phyloP scores from a whole-genome alignment of 2,329 filamentous ascomycete genomes.

The Sclerotinia trifoliorum region DNA sequence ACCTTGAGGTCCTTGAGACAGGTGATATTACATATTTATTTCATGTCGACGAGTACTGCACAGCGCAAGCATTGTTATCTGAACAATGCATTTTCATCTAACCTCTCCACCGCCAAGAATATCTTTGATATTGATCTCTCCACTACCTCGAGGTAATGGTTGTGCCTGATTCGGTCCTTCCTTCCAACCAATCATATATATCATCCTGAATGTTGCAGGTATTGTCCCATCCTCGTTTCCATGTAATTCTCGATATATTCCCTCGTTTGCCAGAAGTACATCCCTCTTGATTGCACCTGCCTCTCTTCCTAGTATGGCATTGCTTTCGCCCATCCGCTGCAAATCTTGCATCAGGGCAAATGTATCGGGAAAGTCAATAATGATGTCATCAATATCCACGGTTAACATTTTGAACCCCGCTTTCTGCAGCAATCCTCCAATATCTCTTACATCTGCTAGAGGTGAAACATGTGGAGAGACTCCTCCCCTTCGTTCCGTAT shows the following conservation, averaged over 20 bases:
- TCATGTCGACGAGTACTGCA: background rate
- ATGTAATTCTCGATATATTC: conserved; percentile 84
- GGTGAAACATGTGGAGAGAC: conserved; percentile 89
- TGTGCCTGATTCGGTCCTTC: conserved; percentile 75
- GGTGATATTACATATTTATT: background rate
- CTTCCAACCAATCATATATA: conserved; percentile 99
- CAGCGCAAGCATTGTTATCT: background rate
- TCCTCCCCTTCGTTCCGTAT: conserved; percentile 86
- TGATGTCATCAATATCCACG: conserved; percentile 94
- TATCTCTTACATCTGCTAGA: conserved; percentile 85
- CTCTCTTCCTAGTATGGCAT: conserved; percentile 83
- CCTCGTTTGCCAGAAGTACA: conserved; percentile 81
- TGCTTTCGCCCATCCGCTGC: conserved; percentile 94
- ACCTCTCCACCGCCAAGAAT: conserved; percentile 50
- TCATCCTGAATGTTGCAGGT: conserved; percentile 90
- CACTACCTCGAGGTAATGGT: conserved; percentile 80
- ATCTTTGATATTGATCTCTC: conserved; percentile 85
- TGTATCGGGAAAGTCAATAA: conserved; percentile 87
- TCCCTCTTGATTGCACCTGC: conserved; percentile 75
- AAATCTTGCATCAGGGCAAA: conserved; percentile 92
- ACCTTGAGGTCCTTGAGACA: background rate
- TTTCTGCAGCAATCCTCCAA: conserved; percentile 80
- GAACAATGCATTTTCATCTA: conserved; percentile 25
- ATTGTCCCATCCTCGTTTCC: conserved; percentile 74
- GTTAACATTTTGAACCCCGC: conserved; percentile 95